phyloP scores from a whole-genome alignment of 208 protist genomes.

The Leishmania gerbilli region DNA sequence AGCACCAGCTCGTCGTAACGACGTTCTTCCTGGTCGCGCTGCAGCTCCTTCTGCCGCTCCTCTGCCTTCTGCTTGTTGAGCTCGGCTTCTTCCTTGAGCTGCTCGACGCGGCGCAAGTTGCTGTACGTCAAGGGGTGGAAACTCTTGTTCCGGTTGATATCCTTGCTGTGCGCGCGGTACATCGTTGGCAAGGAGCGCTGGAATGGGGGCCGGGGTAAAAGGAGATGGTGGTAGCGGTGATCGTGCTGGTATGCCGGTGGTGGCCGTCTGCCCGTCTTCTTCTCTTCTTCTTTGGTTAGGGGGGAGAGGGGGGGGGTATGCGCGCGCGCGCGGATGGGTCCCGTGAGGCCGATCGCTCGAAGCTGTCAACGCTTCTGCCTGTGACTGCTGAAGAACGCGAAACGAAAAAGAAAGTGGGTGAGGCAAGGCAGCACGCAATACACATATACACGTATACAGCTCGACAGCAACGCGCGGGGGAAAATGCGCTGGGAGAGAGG shows the following conservation, averaged over 20 bases:
- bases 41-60: slow-evolving; percentile 59
- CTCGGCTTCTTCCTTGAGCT: slow-evolving; percentile 50
- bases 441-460: no score
- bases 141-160: slow-evolving; percentile 91
- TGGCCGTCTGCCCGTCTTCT: background rate
- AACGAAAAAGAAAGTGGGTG: background rate
- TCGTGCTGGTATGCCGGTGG: background rate
- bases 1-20: slow-evolving; percentile 78
- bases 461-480: background rate
- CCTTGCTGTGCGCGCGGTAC: slow-evolving; percentile 87
- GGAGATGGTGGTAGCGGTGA: background rate
- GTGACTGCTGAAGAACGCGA: background rate
- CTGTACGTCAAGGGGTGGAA: slow-evolving; percentile 84
- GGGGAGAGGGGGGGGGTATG: background rate
- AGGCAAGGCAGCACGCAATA: background rate
- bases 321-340: background rate
- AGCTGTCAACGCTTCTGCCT: no score
- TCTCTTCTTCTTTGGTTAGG: no score
- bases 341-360: background rate
- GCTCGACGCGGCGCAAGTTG: slow-evolving; percentile 78
- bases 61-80: slow-evolving; percentile 33
- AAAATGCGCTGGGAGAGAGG: background rate
- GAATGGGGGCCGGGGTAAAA: background rate
- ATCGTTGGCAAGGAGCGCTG: slow-evolving; percentile 25
- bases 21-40: slow-evolving; percentile 70